Evolutionary conservation across 345 rosid genomes (phyloP).

Genomic region (Euphorbia pulcherrima): DNA sequence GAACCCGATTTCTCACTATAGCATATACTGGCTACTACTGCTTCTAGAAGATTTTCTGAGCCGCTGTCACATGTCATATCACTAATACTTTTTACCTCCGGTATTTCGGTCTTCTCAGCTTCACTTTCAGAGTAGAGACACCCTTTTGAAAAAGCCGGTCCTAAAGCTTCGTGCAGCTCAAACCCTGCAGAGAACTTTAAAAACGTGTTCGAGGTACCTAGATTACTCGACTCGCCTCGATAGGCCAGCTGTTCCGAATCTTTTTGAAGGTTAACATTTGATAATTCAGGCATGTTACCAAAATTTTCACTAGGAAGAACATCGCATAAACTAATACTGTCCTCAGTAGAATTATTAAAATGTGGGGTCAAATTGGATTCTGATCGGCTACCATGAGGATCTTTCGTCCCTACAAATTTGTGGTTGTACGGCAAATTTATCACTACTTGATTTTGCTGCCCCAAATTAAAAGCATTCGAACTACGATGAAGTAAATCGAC

Average conservation of each 20-base stretch:
- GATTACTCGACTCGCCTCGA: slow-evolving; percentile 35
- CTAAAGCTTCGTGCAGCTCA: slow-evolving; percentile 82
- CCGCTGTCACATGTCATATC: slow-evolving; percentile 51
- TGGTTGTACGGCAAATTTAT: too few species aligned
- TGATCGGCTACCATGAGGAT: too few species aligned
- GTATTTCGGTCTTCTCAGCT: slow-evolving; percentile 45
- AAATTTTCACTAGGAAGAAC: too few species aligned
- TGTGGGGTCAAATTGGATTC: too few species aligned
- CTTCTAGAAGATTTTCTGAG: slow-evolving; percentile 83
- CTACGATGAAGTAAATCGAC: too few species aligned
- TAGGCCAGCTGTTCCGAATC: slow-evolving; percentile 31
- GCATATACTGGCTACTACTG: slow-evolving; percentile 73
- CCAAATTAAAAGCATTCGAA: too few species aligned
- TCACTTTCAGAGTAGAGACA: slow-evolving; percentile 34
- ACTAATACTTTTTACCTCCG: slow-evolving; percentile 55
- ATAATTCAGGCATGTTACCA: too few species aligned
- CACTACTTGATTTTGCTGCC: too few species aligned
- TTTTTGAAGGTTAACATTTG: too few species aligned
- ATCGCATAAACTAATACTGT: too few species aligned
- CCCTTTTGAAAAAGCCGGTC: slow-evolving; percentile 55
- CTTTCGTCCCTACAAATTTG: too few species aligned
- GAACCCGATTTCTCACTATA: slow-evolving; percentile 47
- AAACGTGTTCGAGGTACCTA: slow-evolving; percentile 31
- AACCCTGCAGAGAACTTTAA: slow-evolving; percentile 59
- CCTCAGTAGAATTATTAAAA: too few species aligned